Conservation (phyloP, 495 filamentous ascomycete species). For the Lasiosphaeria hispida region DNA sequence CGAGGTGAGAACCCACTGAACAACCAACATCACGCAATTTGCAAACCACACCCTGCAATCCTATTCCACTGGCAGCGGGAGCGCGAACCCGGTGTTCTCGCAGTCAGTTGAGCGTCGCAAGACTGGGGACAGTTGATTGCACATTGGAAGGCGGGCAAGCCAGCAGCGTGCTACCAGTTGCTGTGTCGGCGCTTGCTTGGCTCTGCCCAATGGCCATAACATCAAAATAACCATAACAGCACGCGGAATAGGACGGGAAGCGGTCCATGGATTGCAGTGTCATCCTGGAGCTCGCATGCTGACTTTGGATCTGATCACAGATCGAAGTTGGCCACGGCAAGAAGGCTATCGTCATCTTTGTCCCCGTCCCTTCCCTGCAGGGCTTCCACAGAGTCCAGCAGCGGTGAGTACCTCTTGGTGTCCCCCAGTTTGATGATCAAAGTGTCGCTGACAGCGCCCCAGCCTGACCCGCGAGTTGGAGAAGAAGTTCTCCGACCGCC, state of each 20-base stretch:
- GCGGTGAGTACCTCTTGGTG: constrained; percentile 62
- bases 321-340: constrained; percentile 99
- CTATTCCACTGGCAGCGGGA: constrained; percentile 38
- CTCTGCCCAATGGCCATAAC: constrained; percentile 24
- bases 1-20: constrained; percentile 75
- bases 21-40: constrained; percentile 15
- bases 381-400: constrained; percentile 99
- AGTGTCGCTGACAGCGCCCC: constrained; percentile 19
- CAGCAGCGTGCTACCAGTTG: constrained; percentile 7
- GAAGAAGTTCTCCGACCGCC: constrained; percentile 99
- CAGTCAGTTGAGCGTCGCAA: constrained; percentile 27
- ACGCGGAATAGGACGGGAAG: constrained; percentile 65
- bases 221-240: constrained; percentile 31
- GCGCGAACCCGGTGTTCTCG: constrained; percentile 12
- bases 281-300: constrained; percentile 62
- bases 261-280: constrained; percentile 59
- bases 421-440: too few relatives aligned
- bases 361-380: constrained; percentile 92
- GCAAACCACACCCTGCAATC: constrained; percentile 26
- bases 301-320: constrained; percentile 67
- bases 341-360: constrained; percentile 99
- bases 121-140: constrained; percentile 33
- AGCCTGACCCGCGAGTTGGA: constrained; percentile 99
- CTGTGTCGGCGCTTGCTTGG: constrained; percentile 9
- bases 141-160: constrained; percentile 28